Conservation (phyloP, 495 filamentous ascomycete species). For the Aspergillus steynii region DNA sequence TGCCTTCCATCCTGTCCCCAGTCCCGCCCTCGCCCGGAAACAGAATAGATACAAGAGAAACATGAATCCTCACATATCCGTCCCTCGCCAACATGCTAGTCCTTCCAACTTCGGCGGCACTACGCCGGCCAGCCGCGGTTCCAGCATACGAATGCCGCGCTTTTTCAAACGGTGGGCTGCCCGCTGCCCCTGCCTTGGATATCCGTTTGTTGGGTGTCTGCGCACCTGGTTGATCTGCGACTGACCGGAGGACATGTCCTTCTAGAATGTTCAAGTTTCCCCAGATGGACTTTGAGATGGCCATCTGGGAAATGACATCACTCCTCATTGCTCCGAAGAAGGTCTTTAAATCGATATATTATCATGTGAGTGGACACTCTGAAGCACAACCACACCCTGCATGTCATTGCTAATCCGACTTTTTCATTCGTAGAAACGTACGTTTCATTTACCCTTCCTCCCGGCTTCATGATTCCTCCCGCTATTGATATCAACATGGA, state of each 20-base stretch:
- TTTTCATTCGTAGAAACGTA: constrained; percentile 59
- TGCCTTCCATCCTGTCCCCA: not conserved
- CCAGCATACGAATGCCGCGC: constrained; percentile 57
- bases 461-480: not conserved
- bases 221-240: not conserved
- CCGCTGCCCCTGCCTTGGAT: not conserved
- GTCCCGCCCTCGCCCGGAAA: not conserved
- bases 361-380: constrained; percentile 56
- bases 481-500: not conserved
- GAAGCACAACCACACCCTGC: not conserved
- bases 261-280: constrained; percentile 64
- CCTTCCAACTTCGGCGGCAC: constrained; percentile 55
- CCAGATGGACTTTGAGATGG: constrained; percentile 74
- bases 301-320: constrained; percentile 77
- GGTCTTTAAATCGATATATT: constrained; percentile 75
- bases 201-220: not conserved
- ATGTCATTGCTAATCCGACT: constrained; percentile 15
- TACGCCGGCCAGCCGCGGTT: constrained; percentile 46
- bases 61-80: constrained; percentile 66
- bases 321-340: constrained; percentile 75
- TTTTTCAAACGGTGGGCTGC: constrained; percentile 53
- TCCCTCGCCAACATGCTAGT: constrained; percentile 59
- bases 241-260: constrained; percentile 4
- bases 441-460: constrained; percentile 4
- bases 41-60: constrained; percentile 5